phyloP scores from a whole-genome alignment of 495 filamentous ascomycete genomes.

The Podospora pseudocomata region DNA sequence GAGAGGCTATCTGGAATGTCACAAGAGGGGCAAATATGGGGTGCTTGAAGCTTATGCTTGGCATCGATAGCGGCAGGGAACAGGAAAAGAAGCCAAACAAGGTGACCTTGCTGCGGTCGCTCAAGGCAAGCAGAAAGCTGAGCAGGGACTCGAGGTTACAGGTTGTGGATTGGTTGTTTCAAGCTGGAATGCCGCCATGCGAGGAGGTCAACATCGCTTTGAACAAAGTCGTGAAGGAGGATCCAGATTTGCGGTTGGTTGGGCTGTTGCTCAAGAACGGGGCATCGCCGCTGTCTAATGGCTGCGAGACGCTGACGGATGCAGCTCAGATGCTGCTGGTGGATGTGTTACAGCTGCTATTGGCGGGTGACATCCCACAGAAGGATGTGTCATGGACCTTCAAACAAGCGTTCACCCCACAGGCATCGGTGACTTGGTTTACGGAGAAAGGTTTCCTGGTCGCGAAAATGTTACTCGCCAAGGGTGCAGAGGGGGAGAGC shows the following conservation, averaged over 20 bases:
- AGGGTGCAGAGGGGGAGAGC: constrained; percentile 41
- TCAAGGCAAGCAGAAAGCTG: constrained; percentile 45
- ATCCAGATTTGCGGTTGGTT: constrained; percentile 42
- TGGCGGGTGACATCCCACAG: constrained; percentile 33
- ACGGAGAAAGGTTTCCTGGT: constrained; percentile 37
- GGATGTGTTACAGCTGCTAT: constrained; percentile 35
- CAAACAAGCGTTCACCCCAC: constrained; percentile 34
- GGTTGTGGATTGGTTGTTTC: constrained; percentile 43
- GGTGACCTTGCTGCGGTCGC: constrained; percentile 37
- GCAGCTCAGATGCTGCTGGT: constrained; percentile 33
- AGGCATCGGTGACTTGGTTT: constrained; percentile 35
- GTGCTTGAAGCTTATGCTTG: constrained; percentile 44
- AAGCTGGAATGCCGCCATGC: constrained; percentile 38
- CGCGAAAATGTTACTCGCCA: constrained; percentile 38
- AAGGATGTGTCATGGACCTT: constrained; percentile 41
- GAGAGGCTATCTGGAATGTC: constrained; percentile 48
- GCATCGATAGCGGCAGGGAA: constrained; percentile 30
- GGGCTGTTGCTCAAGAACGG: constrained; percentile 38
- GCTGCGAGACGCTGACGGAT: constrained; percentile 45
- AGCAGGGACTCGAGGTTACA: constrained; percentile 39
- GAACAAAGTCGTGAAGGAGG: constrained; percentile 43
- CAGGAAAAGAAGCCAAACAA: constrained; percentile 36
- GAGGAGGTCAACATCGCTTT: constrained; percentile 41
- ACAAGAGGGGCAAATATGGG: constrained; percentile 41
- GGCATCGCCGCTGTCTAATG: constrained; percentile 41